Evolutionary conservation across 2,329 filamentous ascomycete genomes (phyloP).

Genomic region (Lecanosticta acicola): DNA sequence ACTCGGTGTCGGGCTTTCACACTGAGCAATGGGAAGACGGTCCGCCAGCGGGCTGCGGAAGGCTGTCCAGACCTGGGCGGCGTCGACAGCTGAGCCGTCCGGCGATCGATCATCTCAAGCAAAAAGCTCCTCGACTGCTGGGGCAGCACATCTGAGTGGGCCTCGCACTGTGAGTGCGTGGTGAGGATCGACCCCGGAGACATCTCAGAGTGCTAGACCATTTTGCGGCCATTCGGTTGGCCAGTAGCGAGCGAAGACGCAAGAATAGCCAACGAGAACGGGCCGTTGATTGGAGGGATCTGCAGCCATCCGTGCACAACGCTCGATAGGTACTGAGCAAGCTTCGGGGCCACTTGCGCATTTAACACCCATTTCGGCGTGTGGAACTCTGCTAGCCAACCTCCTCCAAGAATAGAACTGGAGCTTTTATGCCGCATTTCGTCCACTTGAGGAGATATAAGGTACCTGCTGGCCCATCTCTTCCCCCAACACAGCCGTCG

Average conservation of each 20-base stretch:
- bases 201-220: too few relatives aligned
- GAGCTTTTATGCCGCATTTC: conserved; percentile 35
- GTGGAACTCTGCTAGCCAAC: conserved; percentile 15
- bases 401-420: conserved; percentile 46
- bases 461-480: conserved; percentile 36
- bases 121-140: conserved; percentile 13
- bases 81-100: conserved; percentile 6
- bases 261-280: conserved; percentile 18
- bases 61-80: background rate
- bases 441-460: conserved; percentile 43
- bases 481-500: conserved; percentile 35
- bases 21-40: background rate
- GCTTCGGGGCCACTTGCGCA: conserved; percentile 19
- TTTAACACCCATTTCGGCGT: conserved; percentile 21
- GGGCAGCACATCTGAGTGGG: conserved; percentile 7
- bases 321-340: conserved; percentile 22
- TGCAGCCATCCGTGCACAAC: conserved; percentile 23
- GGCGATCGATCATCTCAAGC: conserved; percentile 14
- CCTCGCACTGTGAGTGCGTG: background rate
- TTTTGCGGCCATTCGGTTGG: conserved; percentile 20
- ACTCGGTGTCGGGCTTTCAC: conserved; percentile 8
- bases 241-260: conserved; percentile 15
- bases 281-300: conserved; percentile 18
- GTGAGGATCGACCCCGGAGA: background rate
- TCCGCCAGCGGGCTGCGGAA: background rate